phyloP scores from a whole-genome alignment of 305 asterid genomes.

The Fraxinus baroniana region DNA sequence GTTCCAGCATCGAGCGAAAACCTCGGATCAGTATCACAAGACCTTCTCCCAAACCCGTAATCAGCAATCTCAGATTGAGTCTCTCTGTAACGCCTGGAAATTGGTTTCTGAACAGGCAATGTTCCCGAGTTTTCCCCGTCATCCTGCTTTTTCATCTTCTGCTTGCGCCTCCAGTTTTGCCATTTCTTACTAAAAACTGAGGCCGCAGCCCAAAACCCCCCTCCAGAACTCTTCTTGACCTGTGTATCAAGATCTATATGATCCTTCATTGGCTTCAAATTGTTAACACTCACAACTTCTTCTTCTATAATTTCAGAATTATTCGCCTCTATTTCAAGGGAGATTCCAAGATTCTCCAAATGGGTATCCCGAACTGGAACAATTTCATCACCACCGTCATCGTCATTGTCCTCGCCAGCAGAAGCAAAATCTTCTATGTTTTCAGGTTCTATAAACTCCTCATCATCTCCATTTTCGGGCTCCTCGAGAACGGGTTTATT shows the following conservation, averaged over 20 bases:
- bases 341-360: conserved; percentile 27
- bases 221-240: conserved; percentile 63
- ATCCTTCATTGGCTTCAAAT: conserved; percentile 72
- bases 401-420: conserved; percentile 23
- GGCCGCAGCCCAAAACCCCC: conserved; percentile 84
- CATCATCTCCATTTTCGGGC: conserved; percentile 42
- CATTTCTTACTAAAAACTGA: conserved; percentile 94
- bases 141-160: conserved; percentile 68
- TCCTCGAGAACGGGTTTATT: conserved; percentile 59
- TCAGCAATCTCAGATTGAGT: conserved; percentile 94
- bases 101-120: conserved; percentile 75
- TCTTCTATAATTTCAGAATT: conserved; percentile 65
- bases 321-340: conserved; percentile 35
- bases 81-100: conserved; percentile 68
- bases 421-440: conserved; percentile 23
- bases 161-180: conserved; percentile 89
- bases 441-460: conserved; percentile 15
- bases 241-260: conserved; percentile 63
- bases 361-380: conserved; percentile 28
- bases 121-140: conserved; percentile 51
- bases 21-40: conserved; percentile 86
- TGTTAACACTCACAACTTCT: conserved; percentile 31
- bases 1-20: conserved; percentile 85
- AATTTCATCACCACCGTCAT: conserved; percentile 36
- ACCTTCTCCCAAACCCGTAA: conserved; percentile 86